Base-by-base conservation (phyloP, 208 protist species). In the Porcisia hertigi region DNA sequence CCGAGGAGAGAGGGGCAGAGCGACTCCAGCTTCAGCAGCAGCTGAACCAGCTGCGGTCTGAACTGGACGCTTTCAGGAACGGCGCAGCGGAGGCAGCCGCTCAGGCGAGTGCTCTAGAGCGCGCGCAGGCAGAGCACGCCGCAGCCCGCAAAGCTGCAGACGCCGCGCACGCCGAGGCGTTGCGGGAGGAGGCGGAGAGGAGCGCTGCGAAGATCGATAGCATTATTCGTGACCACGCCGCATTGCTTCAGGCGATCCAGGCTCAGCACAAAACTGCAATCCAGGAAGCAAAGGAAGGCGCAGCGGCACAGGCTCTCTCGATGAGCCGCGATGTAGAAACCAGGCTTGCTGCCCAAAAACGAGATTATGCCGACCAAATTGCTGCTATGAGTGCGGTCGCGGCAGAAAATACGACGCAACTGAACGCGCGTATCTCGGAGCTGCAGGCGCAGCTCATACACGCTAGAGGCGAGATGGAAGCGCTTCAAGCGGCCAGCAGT, bases 11-110 rank as follows among this genome's bases (percentile, higher is more conserved):
- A 5, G 70, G 78, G 25, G 39, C 11, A 7, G 62, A 79, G 65
- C 67, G 84, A 20, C 76, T 67, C 1, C 75, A 88, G 53, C 36
- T 82, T 60, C 71, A 83, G 43, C 83, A 76, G 14, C 52, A 82
- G 39, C 74, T 86, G 1, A 73, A 73, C 3, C 62, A 80, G 66
- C 71, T 82, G 41, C 49, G 59, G n/a, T 53, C 14, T 6, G 69
- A 88, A 43, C 54, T 86, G 12, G 76, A 80, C 1, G 70, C 67
- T 7, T 52, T 52, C 53, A 64, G 74, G 16, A 67, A 53, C 53
- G 41, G 47, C 7, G 54, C 67, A 36, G 36, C 69, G 53, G 79
- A 76, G 45, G 73, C 57, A 2, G 72, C 49, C 1, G 79, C 62
- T 53, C 80, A 74, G 55, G 55, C 47, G 47, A 58, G 62, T 41